Evolutionary conservation across 257 asterid genomes (phyloP).

Genomic region (Fraxinus cuspidata): DNA sequence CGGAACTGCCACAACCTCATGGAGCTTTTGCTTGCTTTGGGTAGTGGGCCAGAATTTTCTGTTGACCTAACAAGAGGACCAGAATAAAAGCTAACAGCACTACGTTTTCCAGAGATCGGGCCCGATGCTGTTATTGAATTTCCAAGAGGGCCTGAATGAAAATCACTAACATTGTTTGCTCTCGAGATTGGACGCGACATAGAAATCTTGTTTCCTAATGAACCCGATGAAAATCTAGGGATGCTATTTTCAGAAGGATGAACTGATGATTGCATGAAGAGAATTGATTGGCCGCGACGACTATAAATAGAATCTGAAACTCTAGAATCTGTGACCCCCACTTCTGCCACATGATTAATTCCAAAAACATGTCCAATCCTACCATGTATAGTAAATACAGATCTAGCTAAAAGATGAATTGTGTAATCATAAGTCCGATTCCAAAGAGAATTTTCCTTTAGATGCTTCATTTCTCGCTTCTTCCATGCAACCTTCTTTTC

Average conservation of each 20-base stretch:
- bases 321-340: constrained; percentile 50
- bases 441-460: constrained; percentile 76
- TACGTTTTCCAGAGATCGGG: constrained; percentile 40
- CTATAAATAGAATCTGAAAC: constrained; percentile 41
- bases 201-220: constrained; percentile 44
- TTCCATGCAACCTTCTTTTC: constrained; percentile 81
- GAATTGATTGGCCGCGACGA: constrained; percentile 60
- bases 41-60: constrained; percentile 48
- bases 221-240: constrained; percentile 54
- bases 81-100: constrained; percentile 46
- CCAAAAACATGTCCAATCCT: constrained; percentile 89
- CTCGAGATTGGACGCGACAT: constrained; percentile 67
- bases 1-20: constrained; percentile 62
- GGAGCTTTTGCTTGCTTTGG: constrained; percentile 45
- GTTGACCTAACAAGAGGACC: constrained; percentile 63
- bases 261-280: constrained; percentile 71
- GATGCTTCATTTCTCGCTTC: constrained; percentile 72
- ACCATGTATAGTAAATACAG: constrained; percentile 61
- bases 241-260: constrained; percentile 66
- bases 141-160: constrained; percentile 64
- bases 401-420: constrained; percentile 70
- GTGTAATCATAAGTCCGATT: constrained; percentile 71
- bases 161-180: constrained; percentile 37
- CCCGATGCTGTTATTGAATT: constrained; percentile 43
- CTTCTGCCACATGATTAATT: constrained; percentile 39